Evolutionary conservation across 495 filamentous ascomycete species (phyloP).

Genomic region (Umbilicaria muhlenbergii): DNA sequence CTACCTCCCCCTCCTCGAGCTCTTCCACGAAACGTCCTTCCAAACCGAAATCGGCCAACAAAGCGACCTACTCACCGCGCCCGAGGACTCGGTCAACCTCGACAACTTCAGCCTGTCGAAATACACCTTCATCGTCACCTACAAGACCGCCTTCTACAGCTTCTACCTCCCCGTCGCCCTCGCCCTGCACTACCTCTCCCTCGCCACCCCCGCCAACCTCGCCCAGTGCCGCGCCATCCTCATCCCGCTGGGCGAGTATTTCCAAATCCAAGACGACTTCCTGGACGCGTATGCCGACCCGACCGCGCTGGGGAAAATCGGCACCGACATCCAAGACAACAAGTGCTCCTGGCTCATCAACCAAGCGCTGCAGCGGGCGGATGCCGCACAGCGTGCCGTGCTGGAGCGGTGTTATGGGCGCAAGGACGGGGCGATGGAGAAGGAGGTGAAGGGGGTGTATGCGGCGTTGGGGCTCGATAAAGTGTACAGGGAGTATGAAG

Average conservation of each 20-base stretch:
- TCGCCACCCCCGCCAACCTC: constrained; percentile 73
- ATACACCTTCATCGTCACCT: constrained; percentile 96
- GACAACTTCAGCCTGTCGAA: constrained; percentile 89
- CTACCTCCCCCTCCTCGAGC: constrained; percentile 81
- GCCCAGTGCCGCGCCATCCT: constrained; percentile 77
- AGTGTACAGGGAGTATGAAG: constrained; percentile 77
- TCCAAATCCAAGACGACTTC: constrained; percentile 98
- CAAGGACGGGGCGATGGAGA: constrained; percentile 69
- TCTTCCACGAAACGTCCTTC: constrained; percentile 88
- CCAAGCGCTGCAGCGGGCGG: constrained; percentile 67
- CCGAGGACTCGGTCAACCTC: constrained; percentile 76
- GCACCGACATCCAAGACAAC: constrained; percentile 97
- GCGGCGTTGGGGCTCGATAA: constrained; percentile 68
- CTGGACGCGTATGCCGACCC: constrained; percentile 93
- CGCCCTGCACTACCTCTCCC: constrained; percentile 62
- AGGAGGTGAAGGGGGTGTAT: constrained; percentile 73
- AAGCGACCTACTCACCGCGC: constrained; percentile 88
- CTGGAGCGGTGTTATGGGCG: constrained; percentile 40
- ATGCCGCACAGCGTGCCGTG: constrained; percentile 63
- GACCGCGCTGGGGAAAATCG: constrained; percentile 87
- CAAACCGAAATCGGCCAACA: constrained; percentile 91
- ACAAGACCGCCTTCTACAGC: constrained; percentile 97
- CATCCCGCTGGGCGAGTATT: constrained; percentile 97
- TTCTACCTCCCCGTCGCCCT: constrained; percentile 98
- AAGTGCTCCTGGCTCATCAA: constrained; percentile 98